Base-by-base conservation (phyloP, 345 rosid genomes). In the Melastoma malabathricum region DNA sequence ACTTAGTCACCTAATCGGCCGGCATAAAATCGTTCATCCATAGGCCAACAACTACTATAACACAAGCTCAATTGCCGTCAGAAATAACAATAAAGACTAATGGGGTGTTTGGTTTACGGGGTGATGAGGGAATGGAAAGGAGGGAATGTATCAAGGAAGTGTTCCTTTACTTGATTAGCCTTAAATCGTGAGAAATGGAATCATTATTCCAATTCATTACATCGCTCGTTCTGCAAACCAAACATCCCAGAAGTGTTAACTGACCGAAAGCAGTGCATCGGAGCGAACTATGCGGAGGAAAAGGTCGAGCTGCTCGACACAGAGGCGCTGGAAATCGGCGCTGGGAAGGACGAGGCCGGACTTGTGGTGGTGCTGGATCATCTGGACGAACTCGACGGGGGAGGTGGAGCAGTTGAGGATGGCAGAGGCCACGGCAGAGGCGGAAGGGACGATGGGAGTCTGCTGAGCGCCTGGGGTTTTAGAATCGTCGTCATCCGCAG, bases 311-410 rank as follows among this genome's bases (percentile, higher is more conserved):
- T 86, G 96, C 61, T 86, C 86, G 45, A 73, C 60, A 59, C 94
- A 86, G 38, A 90, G 96, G 16, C 79, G 70, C 49, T 75, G 94
- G 50, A 90, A 90, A 44, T 90, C 98, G 1, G 80, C 79, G 56
- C 83, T 83, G 1, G 96, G 96, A 6, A 86, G 70, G 48, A 90
- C 75, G 59, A 80, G 58, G 55, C 85, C 75, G 46, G 64, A 53
- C 43, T 46, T 67, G 54, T 74, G 76, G 53, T 74, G 79, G 50
- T 73, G 59, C 61, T 86, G 94, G 53, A 86, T 67, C 46, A 46
- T 62, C 61, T 83, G 94, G 12, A 70, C 65, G 62, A 89, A 89
- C 58, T 86, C 86, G 6, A 86, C 90, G 0, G 88, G 83, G 17
- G 88, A 79, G 5, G 61, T 78, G 38, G 96, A 83, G 9, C 72